phyloP scores from a whole-genome alignment of 2,329 filamentous ascomycete genomes.

The Trichoderma sp. region DNA sequence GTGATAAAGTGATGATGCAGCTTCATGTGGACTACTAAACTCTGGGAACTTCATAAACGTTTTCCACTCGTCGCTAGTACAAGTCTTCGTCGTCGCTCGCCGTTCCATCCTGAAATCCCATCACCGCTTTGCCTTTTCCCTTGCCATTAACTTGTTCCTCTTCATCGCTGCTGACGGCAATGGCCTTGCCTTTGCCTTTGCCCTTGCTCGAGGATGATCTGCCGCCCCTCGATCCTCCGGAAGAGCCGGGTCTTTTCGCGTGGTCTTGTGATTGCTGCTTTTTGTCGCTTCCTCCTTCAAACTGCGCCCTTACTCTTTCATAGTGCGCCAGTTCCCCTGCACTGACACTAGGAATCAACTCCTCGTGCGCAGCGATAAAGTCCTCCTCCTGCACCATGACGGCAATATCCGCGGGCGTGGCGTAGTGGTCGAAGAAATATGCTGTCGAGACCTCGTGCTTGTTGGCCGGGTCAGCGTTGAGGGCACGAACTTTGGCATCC shows the following conservation, averaged over 20 bases:
- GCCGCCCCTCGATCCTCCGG: conserved; percentile 32
- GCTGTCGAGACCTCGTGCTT: conserved; percentile 68
- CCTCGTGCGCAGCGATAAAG: conserved; percentile 75
- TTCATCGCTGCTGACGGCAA: conserved; percentile 34
- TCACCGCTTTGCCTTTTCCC: conserved; percentile 56
- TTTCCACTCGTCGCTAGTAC: conserved; percentile 40
- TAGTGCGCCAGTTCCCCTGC: conserved; percentile 91
- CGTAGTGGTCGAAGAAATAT: conserved; percentile 93
- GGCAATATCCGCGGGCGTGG: conserved; percentile 75
- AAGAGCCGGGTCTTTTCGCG: conserved; percentile 3
- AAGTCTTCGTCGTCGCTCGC: conserved; percentile 57
- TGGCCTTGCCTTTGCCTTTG: conserved; percentile 37
- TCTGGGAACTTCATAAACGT: not conserved
- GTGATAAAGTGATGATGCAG: not conserved
- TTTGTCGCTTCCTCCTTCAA: conserved; percentile 61
- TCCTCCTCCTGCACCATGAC: conserved; percentile 89
- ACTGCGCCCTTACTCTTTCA: conserved; percentile 75
- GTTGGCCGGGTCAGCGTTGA: conserved; percentile 54
- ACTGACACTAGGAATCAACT: conserved; percentile 91
- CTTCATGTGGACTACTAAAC: not conserved
- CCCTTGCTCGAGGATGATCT: conserved; percentile 40
- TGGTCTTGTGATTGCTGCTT: conserved; percentile 27
- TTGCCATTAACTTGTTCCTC: conserved; percentile 39
- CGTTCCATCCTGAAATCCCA: conserved; percentile 52
- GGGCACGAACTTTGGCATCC: conserved; percentile 73